Conservation (phyloP, 768 basidiomycete species). For the Collybia sordida region DNA sequence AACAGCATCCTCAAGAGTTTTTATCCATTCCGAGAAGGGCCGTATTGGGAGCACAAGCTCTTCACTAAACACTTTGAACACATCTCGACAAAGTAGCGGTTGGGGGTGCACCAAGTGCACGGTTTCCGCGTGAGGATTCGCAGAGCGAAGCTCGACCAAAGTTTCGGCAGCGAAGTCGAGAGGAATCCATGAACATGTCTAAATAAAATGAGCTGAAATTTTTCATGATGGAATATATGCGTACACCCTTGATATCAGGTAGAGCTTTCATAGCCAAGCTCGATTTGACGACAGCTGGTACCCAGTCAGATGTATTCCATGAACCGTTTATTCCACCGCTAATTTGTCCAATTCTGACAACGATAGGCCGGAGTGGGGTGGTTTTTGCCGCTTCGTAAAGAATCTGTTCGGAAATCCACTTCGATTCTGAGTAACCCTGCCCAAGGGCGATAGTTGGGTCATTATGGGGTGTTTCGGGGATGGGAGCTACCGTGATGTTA, state of each 20-base stretch:
- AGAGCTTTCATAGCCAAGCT: conserved; percentile 25
- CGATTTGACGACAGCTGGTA: conserved; percentile 36
- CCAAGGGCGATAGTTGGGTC: conserved; percentile 22
- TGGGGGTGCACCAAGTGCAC: conserved; percentile 19
- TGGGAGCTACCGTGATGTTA: neutral
- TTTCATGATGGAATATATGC: conserved; percentile 5
- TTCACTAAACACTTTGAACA: conserved; percentile 10
- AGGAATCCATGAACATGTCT: conserved; percentile 23
- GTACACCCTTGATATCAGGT: conserved; percentile 25
- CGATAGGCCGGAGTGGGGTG: conserved; percentile 18
- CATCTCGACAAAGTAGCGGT: conserved; percentile 11
- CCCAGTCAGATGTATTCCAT: conserved; percentile 35
- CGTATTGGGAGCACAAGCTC: conserved; percentile 14
- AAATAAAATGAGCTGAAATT: neutral
- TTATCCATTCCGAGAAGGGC: conserved; percentile 20
- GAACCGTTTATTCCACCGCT: conserved; percentile 32
- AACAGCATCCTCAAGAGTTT: conserved; percentile 1
- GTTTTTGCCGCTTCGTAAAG: conserved; percentile 19
- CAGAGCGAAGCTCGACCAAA: conserved; percentile 13
- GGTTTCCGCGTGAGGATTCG: conserved; percentile 3
- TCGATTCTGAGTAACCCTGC: conserved; percentile 37
- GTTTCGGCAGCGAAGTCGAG: conserved; percentile 18
- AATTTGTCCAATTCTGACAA: conserved; percentile 38
- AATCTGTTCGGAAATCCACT: conserved; percentile 42
- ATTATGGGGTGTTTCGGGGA: conserved; percentile 15